Conservation (phyloP, 768 basidiomycete species). For the Podaxis sp. region DNA sequence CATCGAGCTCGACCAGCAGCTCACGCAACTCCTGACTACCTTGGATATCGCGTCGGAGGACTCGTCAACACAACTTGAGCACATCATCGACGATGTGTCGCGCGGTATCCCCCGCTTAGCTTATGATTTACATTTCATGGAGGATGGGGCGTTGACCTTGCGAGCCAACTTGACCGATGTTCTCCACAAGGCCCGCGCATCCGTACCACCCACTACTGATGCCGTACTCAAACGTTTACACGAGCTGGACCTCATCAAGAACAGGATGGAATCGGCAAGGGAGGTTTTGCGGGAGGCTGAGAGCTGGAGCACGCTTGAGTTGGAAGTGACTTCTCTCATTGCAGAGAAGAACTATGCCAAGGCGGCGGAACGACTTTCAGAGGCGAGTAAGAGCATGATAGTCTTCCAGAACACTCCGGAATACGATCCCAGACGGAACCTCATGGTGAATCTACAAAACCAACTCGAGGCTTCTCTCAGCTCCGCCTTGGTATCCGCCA, state of each 20-base stretch:
- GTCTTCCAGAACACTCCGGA: conserved; percentile 93
- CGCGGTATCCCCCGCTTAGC: conserved; percentile 87
- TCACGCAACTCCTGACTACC: conserved; percentile 73
- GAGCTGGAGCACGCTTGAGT: conserved; percentile 93
- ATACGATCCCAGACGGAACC: conserved; percentile 79
- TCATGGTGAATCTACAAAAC: conserved; percentile 93
- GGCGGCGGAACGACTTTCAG: conserved; percentile 89
- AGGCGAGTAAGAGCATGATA: conserved; percentile 86
- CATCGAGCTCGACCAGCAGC: conserved; percentile 65
- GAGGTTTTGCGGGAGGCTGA: conserved; percentile 94
- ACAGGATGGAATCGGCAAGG: conserved; percentile 83
- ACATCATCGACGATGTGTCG: conserved; percentile 90
- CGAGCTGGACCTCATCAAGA: conserved; percentile 79
- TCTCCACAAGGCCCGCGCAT: conserved; percentile 50
- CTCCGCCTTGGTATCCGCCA: conserved; percentile 86
- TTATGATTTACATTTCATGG: conserved; percentile 97
- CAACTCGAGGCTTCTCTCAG: conserved; percentile 92
- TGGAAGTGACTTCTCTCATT: conserved; percentile 87
- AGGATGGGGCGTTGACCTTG: conserved; percentile 82
- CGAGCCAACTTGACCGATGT: conserved; percentile 66
- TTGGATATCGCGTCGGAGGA: conserved; percentile 88
- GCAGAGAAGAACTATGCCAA: conserved; percentile 78
- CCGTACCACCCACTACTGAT: conserved; percentile 57
- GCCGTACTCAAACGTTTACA: conserved; percentile 75
- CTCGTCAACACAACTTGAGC: conserved; percentile 83